Percentiles rank a stretch among this genome's conserved stretches.
phyloP scores from a whole-genome alignment of 139 green algal genomes.

The Chlamydomonas schloesseri region DNA sequence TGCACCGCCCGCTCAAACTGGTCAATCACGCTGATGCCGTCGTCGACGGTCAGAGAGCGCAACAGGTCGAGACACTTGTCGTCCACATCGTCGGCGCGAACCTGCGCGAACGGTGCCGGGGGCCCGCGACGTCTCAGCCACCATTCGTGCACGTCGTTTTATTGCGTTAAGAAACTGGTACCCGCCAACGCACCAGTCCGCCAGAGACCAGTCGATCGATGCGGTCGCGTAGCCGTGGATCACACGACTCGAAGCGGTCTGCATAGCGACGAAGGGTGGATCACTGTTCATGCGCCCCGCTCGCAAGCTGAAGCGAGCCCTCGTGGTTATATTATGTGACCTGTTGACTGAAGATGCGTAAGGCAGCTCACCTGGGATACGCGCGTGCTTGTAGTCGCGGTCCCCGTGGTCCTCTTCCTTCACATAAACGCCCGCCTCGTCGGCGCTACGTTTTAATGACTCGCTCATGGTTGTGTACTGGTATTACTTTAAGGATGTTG shows the following conservation, averaged over 20 bases:
- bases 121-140: no score
- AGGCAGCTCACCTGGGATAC: slow-evolving; percentile 27
- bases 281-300: no score
- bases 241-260: slow-evolving; percentile 35
- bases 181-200: background rate
- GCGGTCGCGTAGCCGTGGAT: slow-evolving; percentile 13
- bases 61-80: slow-evolving; percentile 26
- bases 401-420: slow-evolving; percentile 1
- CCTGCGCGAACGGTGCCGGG: background rate
- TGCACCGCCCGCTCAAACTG: slow-evolving; percentile 56
- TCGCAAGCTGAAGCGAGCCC: no score
- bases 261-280: background rate
- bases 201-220: background rate
- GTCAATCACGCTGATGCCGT: slow-evolving; percentile 51
- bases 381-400: slow-evolving; percentile 41
- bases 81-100: slow-evolving; percentile 32
- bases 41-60: background rate
- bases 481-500: background rate
- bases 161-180: no score
- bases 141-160: no score
- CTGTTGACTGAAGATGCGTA: no score
- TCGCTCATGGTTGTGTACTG: background rate
- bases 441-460: slow-evolving; percentile 7
- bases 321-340: no score
- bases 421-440: slow-evolving; percentile 16